Evolutionary conservation across 768 basidiomycete genomes (phyloP), one percentile per base, ranked within the genome.

Genomic region (Hypholoma fasciculare): DNA sequence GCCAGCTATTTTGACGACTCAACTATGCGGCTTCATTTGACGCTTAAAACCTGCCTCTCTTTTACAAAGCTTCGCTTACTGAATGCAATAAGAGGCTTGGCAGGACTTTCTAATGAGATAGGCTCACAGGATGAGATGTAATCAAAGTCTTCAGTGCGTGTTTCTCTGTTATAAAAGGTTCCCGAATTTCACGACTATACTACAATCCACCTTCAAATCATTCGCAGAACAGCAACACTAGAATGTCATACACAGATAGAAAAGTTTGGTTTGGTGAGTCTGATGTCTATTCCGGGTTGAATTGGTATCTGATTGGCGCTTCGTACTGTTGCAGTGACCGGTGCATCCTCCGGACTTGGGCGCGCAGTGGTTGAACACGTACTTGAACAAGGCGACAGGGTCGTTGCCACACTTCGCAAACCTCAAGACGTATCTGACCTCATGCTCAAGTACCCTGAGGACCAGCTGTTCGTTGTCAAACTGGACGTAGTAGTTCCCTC

Each of bases 401-500:
- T 49, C 48, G 27, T 30, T 7, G 23, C 48, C n/a, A 48, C 47
- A 16, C 20, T 48, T 8, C 47, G 47, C 19, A 48, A 48, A 4
- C 19, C 20, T 26, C 7, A 23, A 11, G 47, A 48, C 20, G 11
- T 48, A 26, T 23, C 47, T 11, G 47, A 26, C 6, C 47, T 48
- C 13, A 23, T 30, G 7, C 20, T 23, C 6, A 23, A 23, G 14
- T 30, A 48, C 27, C 19, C 23, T 7, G 40, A 14, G 26, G 20
- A 48, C 3, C 47, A 48, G 20, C 47, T 48, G 2, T 23, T 48
- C 27, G 20, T 48, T 7, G 26, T 48, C 13, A 48, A 54, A 37
- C 47, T 59, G 3, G 58, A 59, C 36, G 58, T 59, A 9, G 54
- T 54, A n/a, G n/a, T 19, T 16, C 11, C 27, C 0, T 39, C 40